A percentile compares a stretch with the other conserved stretches of the same genome.
phyloP scores from a whole-genome alignment of 805 yeast species.

The Sporopachydermia lactativora region DNA sequence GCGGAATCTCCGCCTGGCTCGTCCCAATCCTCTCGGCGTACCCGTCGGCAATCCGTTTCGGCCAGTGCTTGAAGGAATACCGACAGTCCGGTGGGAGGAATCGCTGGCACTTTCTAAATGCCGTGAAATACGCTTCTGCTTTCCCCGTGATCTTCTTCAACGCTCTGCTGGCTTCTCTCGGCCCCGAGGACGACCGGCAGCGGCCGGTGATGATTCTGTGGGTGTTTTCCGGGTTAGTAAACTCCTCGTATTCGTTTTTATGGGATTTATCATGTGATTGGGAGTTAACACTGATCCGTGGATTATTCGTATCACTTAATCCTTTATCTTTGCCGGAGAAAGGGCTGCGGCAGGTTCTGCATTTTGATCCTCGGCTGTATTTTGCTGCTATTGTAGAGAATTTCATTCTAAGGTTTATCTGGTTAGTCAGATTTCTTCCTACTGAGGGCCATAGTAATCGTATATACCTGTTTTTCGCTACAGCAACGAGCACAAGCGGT shows the following conservation, averaged over 20 bases:
- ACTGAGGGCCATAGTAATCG: conserved; percentile 4
- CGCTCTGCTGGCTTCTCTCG: conserved; percentile 12
- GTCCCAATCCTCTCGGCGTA: conserved; percentile 25
- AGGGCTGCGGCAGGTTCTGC: conserved; percentile 15
- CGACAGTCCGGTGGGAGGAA: conserved; percentile 29
- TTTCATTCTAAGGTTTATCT: conserved; percentile 54
- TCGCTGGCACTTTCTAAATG: conserved; percentile 48
- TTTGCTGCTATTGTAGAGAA: conserved; percentile 45
- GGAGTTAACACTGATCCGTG: conserved; percentile 47
- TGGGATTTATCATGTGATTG: conserved; percentile 94
- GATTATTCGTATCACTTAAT: conserved; percentile 2
- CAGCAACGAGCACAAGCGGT: conserved; percentile 21
- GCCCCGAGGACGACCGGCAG: conserved; percentile 10
- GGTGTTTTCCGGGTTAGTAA: conserved; percentile 34
- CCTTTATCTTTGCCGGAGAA: conserved; percentile 3
- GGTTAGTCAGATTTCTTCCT: conserved; percentile 46
- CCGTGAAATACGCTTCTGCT: conserved; percentile 59
- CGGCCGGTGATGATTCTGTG: conserved; percentile 13
- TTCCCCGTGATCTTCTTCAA: conserved; percentile 34
- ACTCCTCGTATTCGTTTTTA: conserved; percentile 62
- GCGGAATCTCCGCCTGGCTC: conserved; percentile 20
- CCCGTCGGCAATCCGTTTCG: conserved; percentile 66
- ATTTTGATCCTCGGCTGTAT: conserved; percentile 28
- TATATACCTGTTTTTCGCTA: conserved; percentile 12
- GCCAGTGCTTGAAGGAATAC: conserved; percentile 72